These are phyloP conservation scores for Gracilaria domingensis DNA, from an alignment of 23 red algal species.

Conservation along the genomic window DNA sequence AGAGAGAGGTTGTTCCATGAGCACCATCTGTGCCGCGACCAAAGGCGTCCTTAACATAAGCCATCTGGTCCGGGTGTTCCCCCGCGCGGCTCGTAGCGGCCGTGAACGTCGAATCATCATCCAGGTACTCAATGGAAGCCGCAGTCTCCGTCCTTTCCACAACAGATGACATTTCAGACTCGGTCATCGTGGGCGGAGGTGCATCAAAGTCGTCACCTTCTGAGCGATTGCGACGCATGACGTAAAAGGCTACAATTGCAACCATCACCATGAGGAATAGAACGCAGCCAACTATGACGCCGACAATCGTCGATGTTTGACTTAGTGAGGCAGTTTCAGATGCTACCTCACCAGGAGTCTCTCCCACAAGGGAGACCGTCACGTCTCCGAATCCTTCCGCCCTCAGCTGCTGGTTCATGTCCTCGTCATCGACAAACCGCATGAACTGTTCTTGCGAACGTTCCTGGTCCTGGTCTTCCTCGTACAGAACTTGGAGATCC, in stretches of 20 bases:
- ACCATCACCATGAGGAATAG: constrained; percentile 24
- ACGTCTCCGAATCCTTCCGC: constrained; percentile 19
- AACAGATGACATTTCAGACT: constrained; percentile 59
- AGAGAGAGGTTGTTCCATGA: constrained; percentile 28
- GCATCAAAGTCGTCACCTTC: constrained; percentile 31
- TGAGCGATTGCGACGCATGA: background rate
- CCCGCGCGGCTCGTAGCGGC: constrained; percentile 61
- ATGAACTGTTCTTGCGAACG: background rate
- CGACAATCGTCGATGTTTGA: constrained; percentile 45
- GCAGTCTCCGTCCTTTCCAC: constrained; percentile 51
- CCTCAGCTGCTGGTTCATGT: background rate
- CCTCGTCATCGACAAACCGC: constrained; percentile 5
- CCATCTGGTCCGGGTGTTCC: constrained; percentile 53
- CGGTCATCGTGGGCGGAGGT: constrained; percentile 50
- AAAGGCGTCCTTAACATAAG: constrained; percentile 60
- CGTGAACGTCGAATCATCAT: constrained; percentile 69
- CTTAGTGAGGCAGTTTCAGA: background rate
- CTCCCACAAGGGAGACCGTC: background rate
- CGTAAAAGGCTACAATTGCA: constrained; percentile 36
- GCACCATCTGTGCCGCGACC: constrained; percentile 44
- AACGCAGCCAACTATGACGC: constrained; percentile 41
- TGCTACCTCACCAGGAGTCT: background rate
- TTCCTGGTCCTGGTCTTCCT: background rate
- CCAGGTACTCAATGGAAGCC: constrained; percentile 60
- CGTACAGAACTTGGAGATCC: constrained; percentile 52